Base-by-base conservation (phyloP, 2,329 filamentous ascomycete species). In the Thyridium curvatum region DNA sequence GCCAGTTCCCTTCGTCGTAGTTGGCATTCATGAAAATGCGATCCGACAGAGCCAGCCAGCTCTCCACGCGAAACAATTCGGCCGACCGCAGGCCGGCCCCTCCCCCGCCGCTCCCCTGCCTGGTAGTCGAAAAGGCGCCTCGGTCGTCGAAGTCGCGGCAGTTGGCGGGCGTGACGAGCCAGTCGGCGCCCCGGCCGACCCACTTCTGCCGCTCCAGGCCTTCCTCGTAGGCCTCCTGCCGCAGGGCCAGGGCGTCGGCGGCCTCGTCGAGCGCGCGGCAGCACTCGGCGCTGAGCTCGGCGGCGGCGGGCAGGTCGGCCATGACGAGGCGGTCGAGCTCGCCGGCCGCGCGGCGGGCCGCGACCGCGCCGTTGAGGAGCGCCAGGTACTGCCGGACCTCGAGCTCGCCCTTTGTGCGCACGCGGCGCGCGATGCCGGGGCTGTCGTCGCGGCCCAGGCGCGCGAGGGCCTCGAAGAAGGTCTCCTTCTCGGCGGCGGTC, bases 1-100 rank as follows among this genome's bases (percentile, higher is more conserved):
- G 66, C 86, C 86, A 94, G 53, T 86, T 89, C 18, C n/a, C 34
- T 39, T 79, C 75, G 12, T 69, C 62, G 32, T 74, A 65, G 3
- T 66, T 56, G 12, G 72, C 71, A 43, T 90, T 91, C 86, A 94
- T 91, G 55, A 91, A 93, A 2, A 90, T 50, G 2, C 68, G 66
- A 34, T 74, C 68, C 0, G 84, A 82, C 4, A 93, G 65, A 5
- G 62, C 59, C 4, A 90, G 59, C 77, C 84, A 87, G 9, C 62
- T 68, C 3, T 62, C 58, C 3, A 81, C 53, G 33, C 74, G 64
- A 34, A 93, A 77, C 0, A 91, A 53, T 14, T 66, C 58, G 2
- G 73, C 64, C 36, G 77, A 74, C 2, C 69, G 66, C 13, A 74
- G 54, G 40, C 17, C 39, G 36, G 41, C n/a, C 14, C 17, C 21